Conservation (phyloP, 495 filamentous ascomycete species). For the Neohortaea acidophila region DNA sequence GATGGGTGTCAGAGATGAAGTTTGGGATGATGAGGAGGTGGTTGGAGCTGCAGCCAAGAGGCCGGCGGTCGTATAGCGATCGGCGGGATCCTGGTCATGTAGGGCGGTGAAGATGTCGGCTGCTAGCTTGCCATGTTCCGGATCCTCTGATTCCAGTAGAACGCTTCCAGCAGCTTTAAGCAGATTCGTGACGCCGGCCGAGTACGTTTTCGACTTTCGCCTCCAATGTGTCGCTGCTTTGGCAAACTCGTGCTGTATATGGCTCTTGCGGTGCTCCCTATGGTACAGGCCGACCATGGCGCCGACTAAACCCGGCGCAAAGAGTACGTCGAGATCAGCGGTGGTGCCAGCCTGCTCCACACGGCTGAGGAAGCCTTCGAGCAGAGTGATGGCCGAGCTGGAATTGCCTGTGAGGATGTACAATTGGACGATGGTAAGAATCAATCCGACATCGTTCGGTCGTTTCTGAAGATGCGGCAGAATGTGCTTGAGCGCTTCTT, state of each 20-base stretch:
- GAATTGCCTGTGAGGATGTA: conserved; percentile 63
- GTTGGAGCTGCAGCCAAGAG: conserved; percentile 64
- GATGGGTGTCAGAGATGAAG: conserved; percentile 43
- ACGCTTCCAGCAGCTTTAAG: conserved; percentile 65
- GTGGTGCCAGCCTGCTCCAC: conserved; percentile 52
- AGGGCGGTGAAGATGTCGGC: conserved; percentile 60
- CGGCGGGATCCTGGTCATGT: conserved; percentile 42
- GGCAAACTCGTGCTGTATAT: conserved; percentile 54
- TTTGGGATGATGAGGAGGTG: not conserved
- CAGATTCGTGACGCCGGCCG: conserved; percentile 38
- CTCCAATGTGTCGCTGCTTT: conserved; percentile 77
- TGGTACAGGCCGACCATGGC: conserved; percentile 68
- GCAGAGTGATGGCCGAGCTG: conserved; percentile 53
- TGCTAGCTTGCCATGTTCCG: conserved; percentile 50
- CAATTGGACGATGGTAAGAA: conserved; percentile 71
- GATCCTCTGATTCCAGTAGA: conserved; percentile 56
- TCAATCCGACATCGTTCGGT: conserved; percentile 69
- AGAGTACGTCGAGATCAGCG: conserved; percentile 52
- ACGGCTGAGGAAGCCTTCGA: conserved; percentile 58
- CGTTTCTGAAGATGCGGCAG: conserved; percentile 58
- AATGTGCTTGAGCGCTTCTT: conserved; percentile 56
- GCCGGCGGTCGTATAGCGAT: conserved; percentile 57
- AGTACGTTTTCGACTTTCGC: conserved; percentile 28
- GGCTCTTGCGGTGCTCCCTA: conserved; percentile 57
- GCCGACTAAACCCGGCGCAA: conserved; percentile 75